Percentiles rank a stretch among this genome's conserved stretches.
phyloP scores from a whole-genome alignment of 1,284 basidiomycete genomes.

The Mrakiaceae sp. region DNA sequence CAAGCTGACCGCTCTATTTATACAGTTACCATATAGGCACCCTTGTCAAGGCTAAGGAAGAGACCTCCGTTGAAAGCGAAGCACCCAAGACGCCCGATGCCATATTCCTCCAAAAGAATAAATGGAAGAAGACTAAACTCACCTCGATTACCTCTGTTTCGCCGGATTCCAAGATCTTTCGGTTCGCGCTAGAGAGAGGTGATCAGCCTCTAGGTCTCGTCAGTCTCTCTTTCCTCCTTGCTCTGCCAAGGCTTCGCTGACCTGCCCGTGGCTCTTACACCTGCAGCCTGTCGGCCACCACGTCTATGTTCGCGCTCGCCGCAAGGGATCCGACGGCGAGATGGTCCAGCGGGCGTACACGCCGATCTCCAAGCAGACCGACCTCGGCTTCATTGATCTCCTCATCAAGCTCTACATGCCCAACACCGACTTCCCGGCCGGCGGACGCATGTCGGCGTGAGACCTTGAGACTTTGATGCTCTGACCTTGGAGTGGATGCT shows the following conservation, averaged over 20 bases:
- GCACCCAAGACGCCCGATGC: constrained; percentile 21
- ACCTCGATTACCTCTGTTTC: constrained; percentile 38
- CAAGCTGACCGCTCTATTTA: background rate
- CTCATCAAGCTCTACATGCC: constrained; percentile 51
- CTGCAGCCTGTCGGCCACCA: constrained; percentile 47
- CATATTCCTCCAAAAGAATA: constrained; percentile 42
- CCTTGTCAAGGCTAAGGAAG: constrained; percentile 21
- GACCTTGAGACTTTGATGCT: background rate
- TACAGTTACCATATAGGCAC: constrained; percentile 40
- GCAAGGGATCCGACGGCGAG: constrained; percentile 35
- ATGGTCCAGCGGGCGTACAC: constrained; percentile 54
- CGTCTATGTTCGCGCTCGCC: constrained; percentile 43
- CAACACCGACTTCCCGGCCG: constrained; percentile 34
- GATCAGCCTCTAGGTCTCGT: constrained; percentile 45
- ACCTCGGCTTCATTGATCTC: constrained; percentile 45
- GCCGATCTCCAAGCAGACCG: constrained; percentile 42
- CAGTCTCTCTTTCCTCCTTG: background rate
- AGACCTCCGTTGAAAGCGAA: background rate
- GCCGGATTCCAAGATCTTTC: constrained; percentile 45
- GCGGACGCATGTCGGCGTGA: constrained; percentile 47
- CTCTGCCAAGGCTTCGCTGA: background rate
- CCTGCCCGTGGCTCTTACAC: background rate
- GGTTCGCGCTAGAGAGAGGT: constrained; percentile 42
- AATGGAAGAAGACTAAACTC: constrained; percentile 46
- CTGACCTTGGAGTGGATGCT: background rate